Conservation (phyloP, 148 eudicot species). For the Nyssa sinensis region DNA sequence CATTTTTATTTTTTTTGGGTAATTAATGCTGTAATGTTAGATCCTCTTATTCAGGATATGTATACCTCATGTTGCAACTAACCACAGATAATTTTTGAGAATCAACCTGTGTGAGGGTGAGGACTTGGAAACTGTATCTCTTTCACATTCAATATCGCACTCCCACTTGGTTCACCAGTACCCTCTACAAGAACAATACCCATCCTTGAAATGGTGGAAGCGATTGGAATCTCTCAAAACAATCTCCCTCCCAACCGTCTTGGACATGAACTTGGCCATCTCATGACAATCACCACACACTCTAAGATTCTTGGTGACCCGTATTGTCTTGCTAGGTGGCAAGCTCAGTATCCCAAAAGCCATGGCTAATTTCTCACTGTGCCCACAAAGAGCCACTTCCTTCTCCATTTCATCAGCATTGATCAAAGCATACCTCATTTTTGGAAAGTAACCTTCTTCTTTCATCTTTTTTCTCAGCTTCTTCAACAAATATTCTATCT, state of each 20-base stretch:
- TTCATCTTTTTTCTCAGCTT: constrained; percentile 33
- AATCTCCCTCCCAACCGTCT: constrained; percentile 35
- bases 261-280: constrained; percentile 48
- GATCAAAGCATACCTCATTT: constrained; percentile 23
- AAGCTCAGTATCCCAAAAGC: constrained; percentile 49
- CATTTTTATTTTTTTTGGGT: too few relatives aligned
- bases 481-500: constrained; percentile 34
- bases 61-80: background rate
- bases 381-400: constrained; percentile 41
- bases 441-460: constrained; percentile 23
- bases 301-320: constrained; percentile 51
- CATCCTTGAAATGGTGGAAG: constrained; percentile 61
- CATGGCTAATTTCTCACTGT: constrained; percentile 54
- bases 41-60: background rate
- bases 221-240: constrained; percentile 45
- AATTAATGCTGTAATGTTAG: background rate
- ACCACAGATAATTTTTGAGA: background rate
- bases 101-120: background rate
- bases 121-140: background rate
- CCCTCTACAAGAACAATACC: constrained; percentile 55
- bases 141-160: background rate
- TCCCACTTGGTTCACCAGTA: constrained; percentile 22
- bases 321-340: constrained; percentile 38
- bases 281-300: constrained; percentile 64
- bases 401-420: constrained; percentile 37